phyloP scores from a whole-genome alignment of 805 yeast genomes.

The Nakazawaea peltata region DNA sequence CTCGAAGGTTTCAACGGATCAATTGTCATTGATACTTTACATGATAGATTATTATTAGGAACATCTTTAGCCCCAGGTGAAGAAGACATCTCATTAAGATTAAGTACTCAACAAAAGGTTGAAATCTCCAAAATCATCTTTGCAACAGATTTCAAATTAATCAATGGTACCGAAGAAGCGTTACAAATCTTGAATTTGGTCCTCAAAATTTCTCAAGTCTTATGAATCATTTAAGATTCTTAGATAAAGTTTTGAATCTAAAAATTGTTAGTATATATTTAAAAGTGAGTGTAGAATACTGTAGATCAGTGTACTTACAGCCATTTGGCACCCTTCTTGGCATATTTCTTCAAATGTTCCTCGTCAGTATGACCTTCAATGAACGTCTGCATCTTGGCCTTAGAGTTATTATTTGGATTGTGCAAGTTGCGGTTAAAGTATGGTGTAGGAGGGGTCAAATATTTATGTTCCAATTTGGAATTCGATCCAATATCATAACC shows the following conservation, averaged over 20 bases:
- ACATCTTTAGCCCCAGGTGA: conserved; percentile 17
- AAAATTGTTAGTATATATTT: conserved; percentile 1
- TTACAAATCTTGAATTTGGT: conserved; percentile 67
- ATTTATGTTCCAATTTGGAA: neutral
- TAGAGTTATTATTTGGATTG: conserved; percentile 14
- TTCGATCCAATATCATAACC: neutral
- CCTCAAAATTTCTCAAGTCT: conserved; percentile 37
- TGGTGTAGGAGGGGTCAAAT: conserved; percentile 2
- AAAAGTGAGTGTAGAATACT: neutral
- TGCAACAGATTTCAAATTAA: conserved; percentile 64
- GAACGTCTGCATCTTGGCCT: conserved; percentile 4
- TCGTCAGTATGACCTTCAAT: conserved; percentile 10
- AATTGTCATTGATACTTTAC: conserved; percentile 21
- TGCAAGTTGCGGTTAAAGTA: conserved; percentile 2
- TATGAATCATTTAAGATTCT: conserved; percentile 12
- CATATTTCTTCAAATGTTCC: conserved; percentile 9
- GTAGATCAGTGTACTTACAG: too few relatives aligned
- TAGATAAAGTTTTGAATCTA: conserved; percentile 2
- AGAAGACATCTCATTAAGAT: conserved; percentile 35
- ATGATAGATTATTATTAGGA: conserved; percentile 21
- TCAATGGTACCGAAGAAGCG: conserved; percentile 87
- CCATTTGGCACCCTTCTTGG: conserved; percentile 10
- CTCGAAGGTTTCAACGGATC: conserved; percentile 25
- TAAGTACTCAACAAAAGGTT: conserved; percentile 58
- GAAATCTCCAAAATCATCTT: conserved; percentile 57